A percentile compares a stretch with the other conserved stretches of the same genome.
These are phyloP conservation scores for Acacia pycnantha DNA, from an alignment of 331 rosid genomes.

Conservation along the genomic window DNA sequence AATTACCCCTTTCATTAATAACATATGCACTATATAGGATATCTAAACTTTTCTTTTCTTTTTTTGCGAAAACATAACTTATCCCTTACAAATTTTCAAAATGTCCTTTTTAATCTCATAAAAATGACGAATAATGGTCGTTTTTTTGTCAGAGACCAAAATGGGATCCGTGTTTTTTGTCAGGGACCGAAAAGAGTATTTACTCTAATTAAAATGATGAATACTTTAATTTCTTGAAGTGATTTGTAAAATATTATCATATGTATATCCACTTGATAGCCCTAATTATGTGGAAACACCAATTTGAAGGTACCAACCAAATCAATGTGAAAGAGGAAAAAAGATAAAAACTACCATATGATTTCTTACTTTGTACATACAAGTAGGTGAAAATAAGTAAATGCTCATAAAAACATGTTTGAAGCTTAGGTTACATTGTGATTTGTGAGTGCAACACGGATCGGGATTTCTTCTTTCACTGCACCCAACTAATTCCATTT, in stretches of 20 bases:
- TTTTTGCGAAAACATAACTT: no score
- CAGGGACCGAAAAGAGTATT: no score
- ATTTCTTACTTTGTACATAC: background rate
- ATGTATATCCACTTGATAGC: background rate
- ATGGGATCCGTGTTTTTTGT: no score
- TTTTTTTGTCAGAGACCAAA: no score
- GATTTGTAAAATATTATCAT: background rate
- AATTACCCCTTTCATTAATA: background rate
- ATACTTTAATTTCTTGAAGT: background rate
- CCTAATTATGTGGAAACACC: background rate
- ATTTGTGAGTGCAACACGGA: slow-evolving; percentile 28
- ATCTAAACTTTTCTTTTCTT: no score
- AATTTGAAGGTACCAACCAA: background rate
- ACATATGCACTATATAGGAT: background rate
- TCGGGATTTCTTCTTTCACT: slow-evolving; percentile 18
- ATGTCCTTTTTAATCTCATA: no score
- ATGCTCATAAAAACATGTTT: slow-evolving; percentile 27
- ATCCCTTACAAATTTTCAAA: no score
- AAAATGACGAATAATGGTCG: no score
- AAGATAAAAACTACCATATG: background rate
- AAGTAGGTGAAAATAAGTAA: slow-evolving; percentile 25
- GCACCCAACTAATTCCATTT: slow-evolving; percentile 20
- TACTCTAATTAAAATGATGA: no score
- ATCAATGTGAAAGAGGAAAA: background rate
- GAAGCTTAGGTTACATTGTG: slow-evolving; percentile 30